Evolutionary conservation across 305 asterid species (phyloP), one percentile per base, ranked within the genome.

Genomic region (Fraxinus floribunda): DNA sequence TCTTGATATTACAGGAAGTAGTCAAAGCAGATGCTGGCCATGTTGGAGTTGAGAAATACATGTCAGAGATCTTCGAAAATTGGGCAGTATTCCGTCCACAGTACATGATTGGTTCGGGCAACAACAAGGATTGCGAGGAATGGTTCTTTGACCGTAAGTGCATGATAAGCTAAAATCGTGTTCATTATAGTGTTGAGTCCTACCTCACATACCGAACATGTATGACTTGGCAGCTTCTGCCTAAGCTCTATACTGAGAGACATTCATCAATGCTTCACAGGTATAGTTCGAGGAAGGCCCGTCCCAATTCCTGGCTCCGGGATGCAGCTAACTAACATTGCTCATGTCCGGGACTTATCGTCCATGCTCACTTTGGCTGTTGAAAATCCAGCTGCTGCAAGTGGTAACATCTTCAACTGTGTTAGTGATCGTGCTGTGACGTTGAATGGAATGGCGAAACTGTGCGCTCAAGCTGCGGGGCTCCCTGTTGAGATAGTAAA

Each of bases 91-190:
- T 95, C 90, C 97, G 99, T 2, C 99, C 99, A 30, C 99, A 95
- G 5, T 95, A 95, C 91, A 95, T 94, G 98, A 94, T 89, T 20
- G 98, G 99, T 79, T 94, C 99, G 0, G 99, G 99, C 68, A 95
- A 95, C 87, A 95, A 95, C 91, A 95, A 95, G 87, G 99, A 95
- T 78, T 94, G 98, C 46, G 99, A 94, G 87, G 98, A 95, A 86
- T 95, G 99, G 99, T 95, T 95, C 89, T 95, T 95, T 73, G 99
- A 94, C 83, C 95, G 99, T 95, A 93, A 87, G 98, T 81, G 18
- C 64, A 26, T 64, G 34, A 81, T 15, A 22, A 80, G 60, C 18
- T 77, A 77, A 66, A 49, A 16, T 68, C 18, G 3, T 78, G 70
- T 32, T 11, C n/a, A 32, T 57, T n/a, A 52, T 16, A 10, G 29